Base-by-base conservation (phyloP, 768 basidiomycete species). In the Macrolepiota albuminosa region DNA sequence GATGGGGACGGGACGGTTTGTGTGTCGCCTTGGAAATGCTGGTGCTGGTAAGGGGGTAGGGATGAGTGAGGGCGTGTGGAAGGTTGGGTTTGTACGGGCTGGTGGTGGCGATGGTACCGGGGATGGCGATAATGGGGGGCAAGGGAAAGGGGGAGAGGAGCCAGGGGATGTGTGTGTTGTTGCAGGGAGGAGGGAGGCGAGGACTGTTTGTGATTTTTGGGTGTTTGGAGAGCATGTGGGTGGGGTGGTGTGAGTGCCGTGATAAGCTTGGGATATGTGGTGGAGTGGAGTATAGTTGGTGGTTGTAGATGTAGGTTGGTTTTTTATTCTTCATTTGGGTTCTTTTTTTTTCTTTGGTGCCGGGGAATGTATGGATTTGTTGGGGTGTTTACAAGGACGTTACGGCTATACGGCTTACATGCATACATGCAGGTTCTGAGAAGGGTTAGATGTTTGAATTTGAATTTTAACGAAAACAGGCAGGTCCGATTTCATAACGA, bases 141-240 rank as follows among this genome's bases (percentile, higher is more conserved):
- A 37, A 58, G 14, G 60, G 51, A 2, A 47, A 48, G 40, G 31
- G 48, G 57, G 33, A 7, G 63, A 58, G 31, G 61, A 40, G 33
- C 50, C 87, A 83, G 87, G 66, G 47, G 71, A 90, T 83, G 84
- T 53, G 24, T 89, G 86, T 70, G 91, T 88, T 21, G 78, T 97
- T 45, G 84, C 94, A 78, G 91, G 90, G 73, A 87, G 85, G 78
- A 78, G 92, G 60, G 84, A 78, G 42, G 89, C 87, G 31, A 89
- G 87, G 78, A 95, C 91, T 52, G 85, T 90, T 13, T 84, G 95
- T 73, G 95, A 96, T 79, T 85, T 95, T 56, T 89, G 92, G 85
- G 88, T 83, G 64, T 84, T 89, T 74, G 54, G 48, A 6, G 50
- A 60, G 21, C 33, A 34, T 29, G 29, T 29, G 29, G 29, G 29